Evolutionary conservation across 192 early-diverging fungal genomes (phyloP), one percentile per base, ranked within the genome.

Genomic region (Backusella australiensis): DNA sequence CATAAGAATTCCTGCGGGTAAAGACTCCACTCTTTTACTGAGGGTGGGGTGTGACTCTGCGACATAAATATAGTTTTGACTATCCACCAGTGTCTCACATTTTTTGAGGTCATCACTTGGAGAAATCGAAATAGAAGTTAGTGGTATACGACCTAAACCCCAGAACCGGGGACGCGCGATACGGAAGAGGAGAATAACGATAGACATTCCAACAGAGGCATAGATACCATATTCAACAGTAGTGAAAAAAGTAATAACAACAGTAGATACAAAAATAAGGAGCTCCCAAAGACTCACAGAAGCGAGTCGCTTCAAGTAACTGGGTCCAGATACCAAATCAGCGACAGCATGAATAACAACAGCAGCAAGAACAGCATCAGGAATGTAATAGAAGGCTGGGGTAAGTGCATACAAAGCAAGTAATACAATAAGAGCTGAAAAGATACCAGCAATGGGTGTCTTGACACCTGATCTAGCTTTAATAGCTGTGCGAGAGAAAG

Each of bases 401-500:
- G 97, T 96, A 75, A 97, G 85, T 44, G 89, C 86, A 80, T 90
- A 96, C 41, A 98, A 81, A 41, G 94, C 92, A 38, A 98, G 80
- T 1, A 98, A 83, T 12, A 98, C 95, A 6, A 96, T 87, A 8
- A 85, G 72, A 41, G 88, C 94, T 15, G 96, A 95, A 81, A 96
- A 88, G 53, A 95, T 84, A 53, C 92, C 92, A 32, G 94, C 95
- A 67, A 94, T 83, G 4, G 96, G 96, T 6, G 94, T 92, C 59
- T 90, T 86, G 36, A 96, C 95, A 52, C 97, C 97, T 19, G 95
- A 94, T 76, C 90, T 87, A 77, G 94, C 87, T 83, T 98, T 98
- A 80, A 99, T 92, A 44, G 96, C 96, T 1, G 94, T 95, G 72
- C 97, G 93, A 17, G 95, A 97, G 87, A 99, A 98, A 7, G 95